These are phyloP conservation scores for Musa beccarii DNA, from an alignment of 176 grass and related monocot genomes.

Conservation along the genomic window DNA sequence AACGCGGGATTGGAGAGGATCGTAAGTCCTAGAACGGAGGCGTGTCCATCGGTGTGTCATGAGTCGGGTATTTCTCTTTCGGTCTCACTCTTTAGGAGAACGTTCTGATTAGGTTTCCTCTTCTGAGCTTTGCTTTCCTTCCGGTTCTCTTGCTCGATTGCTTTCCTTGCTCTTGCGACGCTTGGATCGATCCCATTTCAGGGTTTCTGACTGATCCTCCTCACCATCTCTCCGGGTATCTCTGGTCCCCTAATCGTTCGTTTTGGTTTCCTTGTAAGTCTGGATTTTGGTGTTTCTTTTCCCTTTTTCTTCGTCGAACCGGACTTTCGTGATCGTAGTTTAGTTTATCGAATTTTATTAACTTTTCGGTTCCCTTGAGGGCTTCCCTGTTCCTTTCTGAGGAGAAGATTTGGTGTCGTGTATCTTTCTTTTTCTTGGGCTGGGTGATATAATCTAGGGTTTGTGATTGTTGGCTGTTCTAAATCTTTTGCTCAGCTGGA, in stretches of 20 bases:
- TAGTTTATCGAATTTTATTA: background rate
- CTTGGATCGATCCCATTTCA: background rate
- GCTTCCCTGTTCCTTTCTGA: too few species aligned
- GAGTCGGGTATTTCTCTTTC: background rate
- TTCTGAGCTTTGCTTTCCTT: background rate
- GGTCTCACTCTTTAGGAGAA: background rate
- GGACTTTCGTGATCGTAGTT: background rate
- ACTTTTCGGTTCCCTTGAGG: background rate
- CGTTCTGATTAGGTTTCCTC: background rate
- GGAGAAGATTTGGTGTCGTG: background rate
- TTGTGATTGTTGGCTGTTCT: background rate
- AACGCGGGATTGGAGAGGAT: too few species aligned
- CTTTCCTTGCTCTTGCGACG: background rate
- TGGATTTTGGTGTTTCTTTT: background rate
- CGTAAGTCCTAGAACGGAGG: too few species aligned
- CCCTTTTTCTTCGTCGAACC: background rate
- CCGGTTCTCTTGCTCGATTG: background rate
- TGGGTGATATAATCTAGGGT: background rate
- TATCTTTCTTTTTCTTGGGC: background rate
- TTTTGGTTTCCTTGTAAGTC: background rate
- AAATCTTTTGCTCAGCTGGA: constrained; percentile 19
- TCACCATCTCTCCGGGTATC: background rate
- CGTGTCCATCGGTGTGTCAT: too few species aligned
- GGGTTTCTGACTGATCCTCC: background rate
- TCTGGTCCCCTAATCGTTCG: background rate